Conservation (phyloP, 495 filamentous ascomycete species). For the Hapsidospora chrysogenum region DNA sequence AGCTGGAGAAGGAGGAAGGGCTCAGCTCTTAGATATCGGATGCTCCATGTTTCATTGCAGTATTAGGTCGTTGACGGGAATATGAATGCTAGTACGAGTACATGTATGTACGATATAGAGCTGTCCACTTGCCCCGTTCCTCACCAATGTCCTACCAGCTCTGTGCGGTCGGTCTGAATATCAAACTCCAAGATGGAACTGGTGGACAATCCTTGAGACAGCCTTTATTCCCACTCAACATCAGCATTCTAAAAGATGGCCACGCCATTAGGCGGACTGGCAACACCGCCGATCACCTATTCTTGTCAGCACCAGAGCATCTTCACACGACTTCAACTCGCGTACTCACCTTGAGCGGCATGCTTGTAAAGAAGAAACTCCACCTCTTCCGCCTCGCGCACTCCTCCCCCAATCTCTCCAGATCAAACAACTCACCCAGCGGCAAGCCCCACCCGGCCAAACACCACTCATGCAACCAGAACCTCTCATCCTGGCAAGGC, state of each 20-base stretch:
- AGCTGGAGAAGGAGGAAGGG: conserved; percentile 23
- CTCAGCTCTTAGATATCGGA: conserved; percentile 1
- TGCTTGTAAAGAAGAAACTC: conserved; percentile 37
- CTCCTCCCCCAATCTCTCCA: conserved; percentile 27
- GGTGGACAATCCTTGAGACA: too few species aligned
- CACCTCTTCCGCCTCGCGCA: conserved; percentile 26
- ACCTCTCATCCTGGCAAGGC: conserved; percentile 4
- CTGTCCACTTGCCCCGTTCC: too few species aligned
- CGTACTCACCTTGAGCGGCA: conserved; percentile 34
- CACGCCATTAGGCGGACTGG: neutral
- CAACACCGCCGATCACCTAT: neutral
- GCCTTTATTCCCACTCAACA: too few species aligned
- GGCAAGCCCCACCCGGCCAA: conserved; percentile 39
- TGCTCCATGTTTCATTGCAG: neutral
- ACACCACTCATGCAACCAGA: conserved; percentile 22
- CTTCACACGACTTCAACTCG: too few species aligned
- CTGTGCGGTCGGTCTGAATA: too few species aligned
- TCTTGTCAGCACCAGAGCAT: too few species aligned
- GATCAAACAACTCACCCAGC: conserved; percentile 43
- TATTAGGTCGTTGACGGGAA: neutral
- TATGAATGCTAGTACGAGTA: neutral
- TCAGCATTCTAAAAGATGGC: neutral
- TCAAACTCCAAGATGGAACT: too few species aligned
- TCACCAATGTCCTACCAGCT: too few species aligned
- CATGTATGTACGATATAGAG: neutral